phyloP scores from a whole-genome alignment of 163 green algal genomes.

The Coccomyxa subellipsoidea region DNA sequence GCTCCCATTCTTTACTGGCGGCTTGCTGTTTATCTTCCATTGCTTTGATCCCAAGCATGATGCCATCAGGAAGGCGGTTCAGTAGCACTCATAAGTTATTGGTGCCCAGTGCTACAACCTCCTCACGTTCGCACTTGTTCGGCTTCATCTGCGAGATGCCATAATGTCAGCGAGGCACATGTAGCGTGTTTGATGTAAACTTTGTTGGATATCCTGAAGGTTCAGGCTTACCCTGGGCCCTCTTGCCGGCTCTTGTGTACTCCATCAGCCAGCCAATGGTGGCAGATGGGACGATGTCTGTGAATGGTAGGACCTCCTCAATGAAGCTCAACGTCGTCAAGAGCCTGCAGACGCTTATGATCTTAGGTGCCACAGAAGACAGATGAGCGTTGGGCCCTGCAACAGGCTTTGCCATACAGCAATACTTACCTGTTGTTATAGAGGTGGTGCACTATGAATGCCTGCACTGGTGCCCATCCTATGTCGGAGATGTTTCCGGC shows the following conservation, averaged over 20 bases:
- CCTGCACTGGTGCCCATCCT: not conserved
- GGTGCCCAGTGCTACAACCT: not conserved
- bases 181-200: not conserved
- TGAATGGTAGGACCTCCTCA: not conserved
- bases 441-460: not conserved
- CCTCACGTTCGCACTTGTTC: not conserved
- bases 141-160: not conserved
- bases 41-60: no score
- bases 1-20: no score
- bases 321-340: conserved; percentile 5
- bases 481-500: not conserved
- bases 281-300: not conserved
- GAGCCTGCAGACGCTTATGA: not conserved
- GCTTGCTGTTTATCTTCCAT: no score
- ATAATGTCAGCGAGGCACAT: not conserved
- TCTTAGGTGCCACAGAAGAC: not conserved
- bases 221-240: not conserved
- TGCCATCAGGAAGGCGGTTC: no score
- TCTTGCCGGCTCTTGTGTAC: not conserved
- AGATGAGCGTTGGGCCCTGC: not conserved
- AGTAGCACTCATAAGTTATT: no score
- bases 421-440: not conserved
- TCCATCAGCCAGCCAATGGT: not conserved
- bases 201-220: not conserved
- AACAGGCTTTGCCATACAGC: not conserved